A percentile compares a stretch with the other conserved stretches of the same genome.
phyloP scores from a whole-genome alignment of 352 stramenopile species.

The Phytopythium chamaehyphon region DNA sequence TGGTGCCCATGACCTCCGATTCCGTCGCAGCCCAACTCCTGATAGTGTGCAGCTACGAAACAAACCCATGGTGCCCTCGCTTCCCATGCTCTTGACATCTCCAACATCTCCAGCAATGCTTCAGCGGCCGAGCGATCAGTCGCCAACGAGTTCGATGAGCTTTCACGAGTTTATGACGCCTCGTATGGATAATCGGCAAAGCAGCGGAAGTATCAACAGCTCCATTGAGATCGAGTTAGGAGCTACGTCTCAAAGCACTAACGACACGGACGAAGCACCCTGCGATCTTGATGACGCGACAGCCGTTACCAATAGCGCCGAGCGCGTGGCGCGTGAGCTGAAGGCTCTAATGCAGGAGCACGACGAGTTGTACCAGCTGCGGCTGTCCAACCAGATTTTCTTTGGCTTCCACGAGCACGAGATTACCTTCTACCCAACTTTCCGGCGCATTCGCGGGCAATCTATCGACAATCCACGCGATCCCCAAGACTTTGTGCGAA shows the following conservation, averaged over 20 bases:
- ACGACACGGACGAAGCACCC: not conserved
- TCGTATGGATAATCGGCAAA: slow-evolving; percentile 29
- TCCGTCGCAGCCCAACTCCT: not conserved
- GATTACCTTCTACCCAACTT: slow-evolving; percentile 77
- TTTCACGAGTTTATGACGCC: slow-evolving; percentile 51
- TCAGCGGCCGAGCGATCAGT: slow-evolving; percentile 24
- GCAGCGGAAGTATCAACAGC: slow-evolving; percentile 8
- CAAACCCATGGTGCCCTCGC: slow-evolving; percentile 7
- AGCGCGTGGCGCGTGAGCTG: slow-evolving; percentile 11
- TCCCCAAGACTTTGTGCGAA: slow-evolving; percentile 28
- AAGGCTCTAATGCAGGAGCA: slow-evolving; percentile 50
- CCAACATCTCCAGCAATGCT: slow-evolving; percentile 21
- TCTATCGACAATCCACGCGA: slow-evolving; percentile 26
- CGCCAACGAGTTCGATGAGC: slow-evolving; percentile 18
- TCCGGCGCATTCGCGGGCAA: slow-evolving; percentile 64
- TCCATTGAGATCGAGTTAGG: slow-evolving; percentile 1
- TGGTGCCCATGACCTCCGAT: slow-evolving; percentile 1
- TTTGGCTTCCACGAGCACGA: slow-evolving; percentile 69
- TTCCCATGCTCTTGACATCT: slow-evolving; percentile 14
- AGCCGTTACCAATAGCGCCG: not conserved
- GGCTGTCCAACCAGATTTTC: slow-evolving; percentile 67
- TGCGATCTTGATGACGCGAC: slow-evolving; percentile 5
- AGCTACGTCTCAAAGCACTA: not conserved
- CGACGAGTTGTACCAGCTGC: slow-evolving; percentile 67
- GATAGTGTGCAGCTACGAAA: not conserved